Percentiles rank a stretch among this genome's conserved stretches.
Evolutionary conservation across 108 stramenopile species (phyloP).

Genomic region (Conticribra weissflogii): DNA sequence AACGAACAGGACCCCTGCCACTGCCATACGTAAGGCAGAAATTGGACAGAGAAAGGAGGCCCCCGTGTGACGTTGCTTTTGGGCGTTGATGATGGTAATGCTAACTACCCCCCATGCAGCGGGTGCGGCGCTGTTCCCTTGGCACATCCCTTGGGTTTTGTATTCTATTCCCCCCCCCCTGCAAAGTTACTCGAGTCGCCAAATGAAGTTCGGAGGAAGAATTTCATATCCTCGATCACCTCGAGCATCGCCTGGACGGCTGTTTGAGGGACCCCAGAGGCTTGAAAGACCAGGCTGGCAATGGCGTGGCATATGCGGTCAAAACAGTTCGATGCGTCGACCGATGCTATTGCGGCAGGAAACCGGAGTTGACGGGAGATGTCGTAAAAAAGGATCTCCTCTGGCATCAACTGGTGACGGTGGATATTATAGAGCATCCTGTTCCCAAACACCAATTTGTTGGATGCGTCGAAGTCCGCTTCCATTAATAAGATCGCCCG

Average conservation of each 20-base stretch:
- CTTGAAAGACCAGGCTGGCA: constrained; percentile 20
- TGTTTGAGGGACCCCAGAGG: constrained; percentile 4
- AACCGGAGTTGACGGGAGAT: background rate
- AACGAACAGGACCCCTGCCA: constrained; percentile 29
- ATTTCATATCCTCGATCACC: constrained; percentile 12
- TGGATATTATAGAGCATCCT: constrained; percentile 2
- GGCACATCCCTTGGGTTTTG: constrained; percentile 23
- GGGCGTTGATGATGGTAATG: constrained; percentile 19
- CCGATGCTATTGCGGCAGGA: constrained; percentile 10
- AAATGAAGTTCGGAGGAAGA: constrained; percentile 12
- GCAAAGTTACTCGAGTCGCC: constrained; percentile 14
- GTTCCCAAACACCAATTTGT: constrained; percentile 1
- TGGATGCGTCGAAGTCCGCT: background rate
- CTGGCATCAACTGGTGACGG: background rate
- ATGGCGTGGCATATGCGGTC: constrained; percentile 16
- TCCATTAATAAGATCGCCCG: constrained; percentile 15
- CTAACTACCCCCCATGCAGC: constrained; percentile 40
- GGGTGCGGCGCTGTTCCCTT: constrained; percentile 52
- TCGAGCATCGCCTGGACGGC: constrained; percentile 4
- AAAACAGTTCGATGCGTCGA: constrained; percentile 14
- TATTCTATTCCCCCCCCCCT: background rate
- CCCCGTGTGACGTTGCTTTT: constrained; percentile 15
- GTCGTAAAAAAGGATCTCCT: constrained; percentile 22
- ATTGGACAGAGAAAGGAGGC: background rate
- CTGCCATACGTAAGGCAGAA: background rate